A percentile compares a stretch with the other conserved stretches of the same genome.
Conservation (phyloP, 768 basidiomycete species). For the Chlorophyllum brunneum region DNA sequence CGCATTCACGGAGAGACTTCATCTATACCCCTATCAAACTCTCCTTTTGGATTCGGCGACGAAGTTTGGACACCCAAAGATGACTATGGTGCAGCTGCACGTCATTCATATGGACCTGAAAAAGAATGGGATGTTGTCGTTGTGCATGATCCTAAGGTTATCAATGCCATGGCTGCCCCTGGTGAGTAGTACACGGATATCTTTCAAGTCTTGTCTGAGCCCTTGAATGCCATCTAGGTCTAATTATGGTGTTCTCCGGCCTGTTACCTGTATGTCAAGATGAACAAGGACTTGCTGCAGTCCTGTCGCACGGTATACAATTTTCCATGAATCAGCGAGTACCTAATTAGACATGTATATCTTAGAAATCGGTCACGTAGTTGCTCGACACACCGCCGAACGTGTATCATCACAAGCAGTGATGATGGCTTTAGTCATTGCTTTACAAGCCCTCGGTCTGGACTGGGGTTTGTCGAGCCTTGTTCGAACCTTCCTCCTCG, state of each 20-base stretch:
- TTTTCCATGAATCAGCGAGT: too few relatives aligned
- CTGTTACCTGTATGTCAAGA: slow-evolving; percentile 75
- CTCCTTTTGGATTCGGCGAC: slow-evolving; percentile 23
- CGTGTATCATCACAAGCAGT: slow-evolving; percentile 46
- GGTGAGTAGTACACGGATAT: slow-evolving; percentile 35
- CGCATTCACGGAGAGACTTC: slow-evolving; percentile 36
- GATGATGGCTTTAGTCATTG: slow-evolving; percentile 32
- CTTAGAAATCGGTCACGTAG: slow-evolving; percentile 19
- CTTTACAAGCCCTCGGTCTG: slow-evolving; percentile 50
- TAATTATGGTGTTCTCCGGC: slow-evolving; percentile 86
- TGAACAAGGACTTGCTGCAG: slow-evolving; percentile 79
- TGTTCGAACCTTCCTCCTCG: slow-evolving; percentile 48
- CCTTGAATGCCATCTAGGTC: slow-evolving; percentile 34
- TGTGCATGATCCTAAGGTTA: slow-evolving; percentile 61
- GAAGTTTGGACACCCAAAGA: slow-evolving; percentile 31
- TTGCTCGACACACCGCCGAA: slow-evolving; percentile 47
- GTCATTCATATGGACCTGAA: slow-evolving; percentile 26
- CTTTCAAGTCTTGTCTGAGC: not conserved
- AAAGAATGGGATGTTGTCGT: slow-evolving; percentile 72
- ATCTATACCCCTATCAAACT: slow-evolving; percentile 16
- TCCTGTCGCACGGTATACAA: slow-evolving; percentile 72
- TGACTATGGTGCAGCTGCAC: slow-evolving; percentile 20
- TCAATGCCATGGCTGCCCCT: slow-evolving; percentile 78
- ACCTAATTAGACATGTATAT: too few relatives aligned
- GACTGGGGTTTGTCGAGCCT: slow-evolving; percentile 49